Conservation (phyloP, 2,329 filamentous ascomycete genomes). For the Neofusicoccum ribis region DNA sequence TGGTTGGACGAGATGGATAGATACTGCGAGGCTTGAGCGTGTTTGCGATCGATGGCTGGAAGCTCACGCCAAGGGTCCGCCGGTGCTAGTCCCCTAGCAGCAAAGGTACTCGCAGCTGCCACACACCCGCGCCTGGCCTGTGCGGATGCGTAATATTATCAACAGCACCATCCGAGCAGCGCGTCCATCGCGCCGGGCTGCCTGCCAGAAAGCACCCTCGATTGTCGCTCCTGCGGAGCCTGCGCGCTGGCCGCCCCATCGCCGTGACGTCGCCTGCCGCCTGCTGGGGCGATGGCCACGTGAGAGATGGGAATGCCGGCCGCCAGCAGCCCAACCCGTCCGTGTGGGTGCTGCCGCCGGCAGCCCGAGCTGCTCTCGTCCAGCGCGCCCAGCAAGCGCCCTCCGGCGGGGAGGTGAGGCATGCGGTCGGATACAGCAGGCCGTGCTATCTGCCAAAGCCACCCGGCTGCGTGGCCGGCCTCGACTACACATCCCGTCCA, state of each 20-base stretch:
- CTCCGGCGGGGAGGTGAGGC: no score
- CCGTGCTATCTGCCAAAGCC: no score
- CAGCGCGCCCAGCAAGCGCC: no score
- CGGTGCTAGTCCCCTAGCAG: not conserved
- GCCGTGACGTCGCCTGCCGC: conserved; percentile 10
- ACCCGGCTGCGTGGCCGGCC: no score
- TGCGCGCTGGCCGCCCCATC: conserved; percentile 5
- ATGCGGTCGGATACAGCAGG: no score
- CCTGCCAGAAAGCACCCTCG: conserved; percentile 3
- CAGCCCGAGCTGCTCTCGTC: no score
- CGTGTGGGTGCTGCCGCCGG: not conserved
- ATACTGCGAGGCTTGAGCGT: conserved; percentile 19
- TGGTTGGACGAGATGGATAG: conserved; percentile 20
- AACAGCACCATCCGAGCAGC: not conserved
- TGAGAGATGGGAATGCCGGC: conserved; percentile 3
- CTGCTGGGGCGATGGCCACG: not conserved
- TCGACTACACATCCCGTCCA: no score
- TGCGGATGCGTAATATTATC: conserved; percentile 11
- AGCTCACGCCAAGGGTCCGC: conserved; percentile 11
- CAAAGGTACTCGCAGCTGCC: conserved; percentile 3
- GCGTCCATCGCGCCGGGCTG: not conserved
- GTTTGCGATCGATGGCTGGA: conserved; percentile 20
- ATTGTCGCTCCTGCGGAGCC: conserved; percentile 9
- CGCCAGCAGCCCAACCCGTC: not conserved
- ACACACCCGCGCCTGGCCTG: conserved; percentile 1